Base-by-base conservation (phyloP, 1,139 yeast genomes). In the Debaryomyces singareniensis region DNA sequence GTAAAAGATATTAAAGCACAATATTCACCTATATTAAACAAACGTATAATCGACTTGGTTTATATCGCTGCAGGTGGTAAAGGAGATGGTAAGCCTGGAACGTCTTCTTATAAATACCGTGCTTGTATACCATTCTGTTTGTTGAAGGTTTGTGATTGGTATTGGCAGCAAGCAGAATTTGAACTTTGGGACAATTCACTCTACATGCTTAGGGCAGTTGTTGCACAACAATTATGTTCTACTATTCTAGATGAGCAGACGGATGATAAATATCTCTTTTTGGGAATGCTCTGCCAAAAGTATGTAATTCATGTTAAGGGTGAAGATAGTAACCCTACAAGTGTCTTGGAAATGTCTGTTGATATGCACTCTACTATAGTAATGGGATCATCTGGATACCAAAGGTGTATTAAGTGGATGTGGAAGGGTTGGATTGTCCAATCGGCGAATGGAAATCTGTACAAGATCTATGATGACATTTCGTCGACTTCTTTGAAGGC, bases 351-450 rank as follows among this genome's bases (percentile, higher is more conserved):
- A 49, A 52, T 85, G 47, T 95, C 95, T 0, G 89, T 84, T 16
- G 95, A 86, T 50, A 75, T 78, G 72, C 95, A 86, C 45, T 75
- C 85, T 7, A 80, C 91, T 10, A 67, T 71, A 13, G 78, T 85
- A 13, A 83, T 86, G 45, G 78, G 86, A 0, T 75, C 93, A 0
- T 60, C 81, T 3, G 95, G 95, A 0, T 86, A 76, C 52, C 95
- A 86, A 53, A 61, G 95, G 35, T 84, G 95, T 58, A 72, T 84
- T 47, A 78, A 79, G 43, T 86, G 95, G 95, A 56, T 86, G 32
- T 86, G 96, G 96, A 63, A 89, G 36, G 96, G 96, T 13, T 85
- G 95, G 95, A 82, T 86, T 37, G 68, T 82, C 27, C 95, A 85
- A 54, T 72, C 82, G 24, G 71, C 75, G n/a, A 54, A 52, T 12